Evolutionary conservation across 768 basidiomycete genomes (phyloP), one percentile per base, ranked within the genome.

Genomic region (Leccinum arenicola): DNA sequence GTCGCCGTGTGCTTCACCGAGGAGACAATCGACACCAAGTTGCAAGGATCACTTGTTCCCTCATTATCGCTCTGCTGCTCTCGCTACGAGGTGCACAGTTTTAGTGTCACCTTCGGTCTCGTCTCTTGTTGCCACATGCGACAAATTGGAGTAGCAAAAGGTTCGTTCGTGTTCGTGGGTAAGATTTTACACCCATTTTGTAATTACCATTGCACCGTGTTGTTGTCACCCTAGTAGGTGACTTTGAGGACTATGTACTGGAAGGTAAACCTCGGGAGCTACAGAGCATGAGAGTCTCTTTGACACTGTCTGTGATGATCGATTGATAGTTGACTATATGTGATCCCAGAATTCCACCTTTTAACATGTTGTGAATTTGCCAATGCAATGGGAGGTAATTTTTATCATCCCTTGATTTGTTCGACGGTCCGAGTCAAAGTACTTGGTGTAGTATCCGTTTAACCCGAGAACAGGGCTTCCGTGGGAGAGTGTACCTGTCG

Each of bases 11-110:
- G n/a, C 78, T 93, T 43, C 87, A 91, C 38, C 38, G 17, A 8
- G 25, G 25, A 27, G 25, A 73, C 85, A 90, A 53, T 78, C 92
- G 52, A 70, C 82, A 31, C 88, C 91, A 27, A 27, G 25, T 11
- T 97, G 95, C 77, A 82, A 93, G 76, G 85, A 83, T 81, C 93
- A 93, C 74, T 90, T 94, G 70, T 83, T 95, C 47, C 76, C 95
- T 59, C 95, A 93, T 79, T 95, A 86, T 70, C 91, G 93, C 74
- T 93, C 93, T 70, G 78, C 83, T 6, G 77, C 87, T 55, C 83
- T 91, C 17, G 11, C 5, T 3, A 15, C 87, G 89, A 73, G 93
- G 92, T 54, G 83, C 92, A n/a, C 92, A 88, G 88, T 83, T 94
- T 38, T 40, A 17, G 17, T n/a, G 90, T 96, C 69, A 95, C 95